Evolutionary conservation across 1,284 basidiomycete genomes (phyloP).

Genomic region (Wolfiporia cocos): DNA sequence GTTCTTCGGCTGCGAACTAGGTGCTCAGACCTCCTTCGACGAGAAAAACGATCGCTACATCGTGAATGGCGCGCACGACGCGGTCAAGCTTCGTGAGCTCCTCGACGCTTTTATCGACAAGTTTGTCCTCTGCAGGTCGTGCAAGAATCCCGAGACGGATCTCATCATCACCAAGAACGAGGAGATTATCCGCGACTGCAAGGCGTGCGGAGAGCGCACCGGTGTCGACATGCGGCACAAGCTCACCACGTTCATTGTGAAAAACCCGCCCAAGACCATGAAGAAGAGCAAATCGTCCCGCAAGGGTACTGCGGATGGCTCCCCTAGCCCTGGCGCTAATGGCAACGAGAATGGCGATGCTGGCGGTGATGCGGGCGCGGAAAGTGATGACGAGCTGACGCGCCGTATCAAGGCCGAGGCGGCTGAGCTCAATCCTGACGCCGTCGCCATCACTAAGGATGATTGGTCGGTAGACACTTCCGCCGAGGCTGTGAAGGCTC

Average conservation of each 20-base stretch:
- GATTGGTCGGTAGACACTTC: slow-evolving; percentile 93
- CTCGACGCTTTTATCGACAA: slow-evolving; percentile 97
- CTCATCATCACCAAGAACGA: slow-evolving; percentile 88
- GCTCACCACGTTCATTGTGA: slow-evolving; percentile 93
- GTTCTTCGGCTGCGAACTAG: slow-evolving; percentile 98
- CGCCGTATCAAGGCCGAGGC: slow-evolving; percentile 84
- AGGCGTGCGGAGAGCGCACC: slow-evolving; percentile 93
- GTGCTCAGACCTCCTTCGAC: slow-evolving; percentile 95
- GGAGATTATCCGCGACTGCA: slow-evolving; percentile 93
- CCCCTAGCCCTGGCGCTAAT: slow-evolving; percentile 20
- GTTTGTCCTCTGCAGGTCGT: slow-evolving; percentile 95
- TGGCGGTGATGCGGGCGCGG: slow-evolving; percentile 38
- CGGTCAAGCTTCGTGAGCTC: slow-evolving; percentile 89
- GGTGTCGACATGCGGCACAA: slow-evolving; percentile 97
- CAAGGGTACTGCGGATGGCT: slow-evolving; percentile 34
- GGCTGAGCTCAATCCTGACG: slow-evolving; percentile 64
- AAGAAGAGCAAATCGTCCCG: slow-evolving; percentile 71
- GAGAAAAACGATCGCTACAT: slow-evolving; percentile 98
- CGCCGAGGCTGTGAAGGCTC: slow-evolving; percentile 85
- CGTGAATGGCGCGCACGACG: slow-evolving; percentile 96
- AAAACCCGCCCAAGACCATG: slow-evolving; percentile 90
- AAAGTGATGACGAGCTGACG: slow-evolving; percentile 78
- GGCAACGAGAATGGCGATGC: slow-evolving; percentile 36
- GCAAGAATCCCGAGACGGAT: slow-evolving; percentile 99
- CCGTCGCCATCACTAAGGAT: slow-evolving; percentile 52